Base-by-base conservation (phyloP, 495 filamentous ascomycete genomes). In the Mycothermus thermophilus region DNA sequence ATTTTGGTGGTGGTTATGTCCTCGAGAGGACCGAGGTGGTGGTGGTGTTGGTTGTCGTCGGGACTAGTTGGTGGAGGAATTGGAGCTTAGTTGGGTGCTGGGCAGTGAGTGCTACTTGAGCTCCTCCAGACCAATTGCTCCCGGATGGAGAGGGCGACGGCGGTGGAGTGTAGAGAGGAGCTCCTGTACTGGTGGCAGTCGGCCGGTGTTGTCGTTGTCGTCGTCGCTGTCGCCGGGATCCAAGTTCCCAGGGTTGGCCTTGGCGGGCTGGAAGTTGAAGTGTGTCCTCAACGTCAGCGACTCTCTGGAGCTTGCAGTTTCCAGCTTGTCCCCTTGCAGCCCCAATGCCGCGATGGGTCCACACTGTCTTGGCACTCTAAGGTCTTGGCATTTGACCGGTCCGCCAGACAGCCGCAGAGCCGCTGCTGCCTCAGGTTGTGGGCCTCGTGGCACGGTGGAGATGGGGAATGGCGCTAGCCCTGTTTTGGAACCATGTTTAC, bases 91-190 rank as follows among this genome's bases (percentile, higher is more conserved):
- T n/a, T n/a, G n/a, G n/a, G n/a, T n/a, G n/a, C n/a, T n/a, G n/a
- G n/a, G n/a, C n/a, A n/a, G n/a, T n/a, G n/a, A n/a, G n/a, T n/a
- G n/a, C n/a, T n/a, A n/a, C n/a, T n/a, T n/a, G n/a, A n/a, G n/a
- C n/a, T n/a, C n/a, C n/a, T n/a, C n/a, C n/a, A n/a, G n/a, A n/a
- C n/a, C n/a, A n/a, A n/a, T n/a, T n/a, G n/a, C n/a, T n/a, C n/a
- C n/a, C n/a, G n/a, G n/a, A n/a, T n/a, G n/a, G n/a, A n/a, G n/a
- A n/a, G n/a, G n/a, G n/a, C 39, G 51, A 62, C 60, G 38, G 72
- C 42, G 47, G 48, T 63, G 43, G 50, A 79, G 58, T 48, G 73
- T 26, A 43, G 64, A 42, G 42, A 31, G 15, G 40, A 25, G 22
- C 22, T 6, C 6, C 22, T 6, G 11, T 25, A 11, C 22, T 25